Base-by-base conservation (phyloP, 75 land plant genomes). In the Pinus tabuliformis region DNA sequence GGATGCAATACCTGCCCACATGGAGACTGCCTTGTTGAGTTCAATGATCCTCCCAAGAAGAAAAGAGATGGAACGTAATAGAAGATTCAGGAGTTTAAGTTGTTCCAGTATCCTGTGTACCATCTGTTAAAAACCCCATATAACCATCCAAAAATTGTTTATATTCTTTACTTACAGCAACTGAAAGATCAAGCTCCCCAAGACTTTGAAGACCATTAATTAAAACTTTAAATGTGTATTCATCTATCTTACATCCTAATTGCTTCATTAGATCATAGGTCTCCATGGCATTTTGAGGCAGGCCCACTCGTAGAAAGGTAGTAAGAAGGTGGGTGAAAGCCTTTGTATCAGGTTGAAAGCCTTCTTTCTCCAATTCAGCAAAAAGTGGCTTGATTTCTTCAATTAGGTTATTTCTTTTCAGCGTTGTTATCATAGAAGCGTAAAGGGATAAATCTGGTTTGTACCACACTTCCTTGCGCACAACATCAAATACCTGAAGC, bases 391-490 rank as follows among this genome's bases (percentile, higher is more conserved):
- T 78, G 12, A 85, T 80, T 15, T 84, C 61, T 56, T 89, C 84
- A 56, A 73, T 16, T 70, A 81, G 57, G 16, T 74, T 82, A 79
- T 79, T 86, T 72, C 59, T 70, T 21, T 72, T 87, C 75, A 89
- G 70, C 20, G 73, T 78, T 61, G 36, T 28, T 49, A 91, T 82
- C 76, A 91, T 64, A 33, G 82, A 80, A 14, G 66, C 79, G 70
- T 86, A 86, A 28, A 89, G 36, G 21, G 39, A 72, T 0, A 84
- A 72, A 39, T 84, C 83, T 56, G 92, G 90, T 77, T 88, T 90
- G 70, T 90, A 89, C 91, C 93, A 89, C 18, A 82, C 15, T 78
- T 91, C 91, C 74, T 79, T 82, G 42, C 85, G 56, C 17, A 89
- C 30, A 52, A 86, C 82, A 68, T 84, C 78, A 62, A 91, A 91